These are phyloP conservation scores for Eutrema yunnanense DNA, from an alignment of 345 rosid species.

Conservation along the genomic window DNA sequence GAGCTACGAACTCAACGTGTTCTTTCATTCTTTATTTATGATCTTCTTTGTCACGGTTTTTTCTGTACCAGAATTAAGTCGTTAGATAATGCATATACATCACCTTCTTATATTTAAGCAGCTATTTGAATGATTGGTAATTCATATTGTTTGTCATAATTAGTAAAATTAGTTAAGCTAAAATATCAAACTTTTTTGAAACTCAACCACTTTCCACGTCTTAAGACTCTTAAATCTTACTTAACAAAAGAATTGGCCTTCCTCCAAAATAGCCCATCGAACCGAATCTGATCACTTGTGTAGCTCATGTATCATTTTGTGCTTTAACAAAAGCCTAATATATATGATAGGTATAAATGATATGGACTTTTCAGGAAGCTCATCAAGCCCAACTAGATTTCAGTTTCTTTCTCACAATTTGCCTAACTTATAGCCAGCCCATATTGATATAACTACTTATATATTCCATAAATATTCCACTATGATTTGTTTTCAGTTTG, in stretches of 20 bases:
- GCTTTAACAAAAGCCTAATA: neutral
- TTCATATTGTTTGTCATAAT: too few relatives aligned
- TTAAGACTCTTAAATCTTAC: too few relatives aligned
- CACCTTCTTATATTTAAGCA: too few relatives aligned
- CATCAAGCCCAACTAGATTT: neutral
- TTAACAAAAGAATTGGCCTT: neutral
- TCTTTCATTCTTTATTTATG: neutral
- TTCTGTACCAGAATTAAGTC: neutral
- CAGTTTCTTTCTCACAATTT: neutral
- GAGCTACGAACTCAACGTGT: neutral
- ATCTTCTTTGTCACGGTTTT: neutral
- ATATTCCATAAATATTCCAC: neutral
- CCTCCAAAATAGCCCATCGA: neutral
- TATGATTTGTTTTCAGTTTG: neutral
- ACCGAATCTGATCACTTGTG: neutral
- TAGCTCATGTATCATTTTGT: neutral
- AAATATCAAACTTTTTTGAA: too few relatives aligned
- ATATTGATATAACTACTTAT: neutral
- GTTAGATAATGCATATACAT: too few relatives aligned
- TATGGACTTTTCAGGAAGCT: neutral
- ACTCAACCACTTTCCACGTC: too few relatives aligned
- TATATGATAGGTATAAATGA: neutral
- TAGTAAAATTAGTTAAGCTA: too few relatives aligned
- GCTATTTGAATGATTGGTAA: too few relatives aligned
- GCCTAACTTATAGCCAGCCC: neutral